A percentile compares a stretch with the other conserved stretches of the same genome.
Evolutionary conservation across 768 basidiomycete genomes (phyloP).

Genomic region (Cystoderma amianthinum): DNA sequence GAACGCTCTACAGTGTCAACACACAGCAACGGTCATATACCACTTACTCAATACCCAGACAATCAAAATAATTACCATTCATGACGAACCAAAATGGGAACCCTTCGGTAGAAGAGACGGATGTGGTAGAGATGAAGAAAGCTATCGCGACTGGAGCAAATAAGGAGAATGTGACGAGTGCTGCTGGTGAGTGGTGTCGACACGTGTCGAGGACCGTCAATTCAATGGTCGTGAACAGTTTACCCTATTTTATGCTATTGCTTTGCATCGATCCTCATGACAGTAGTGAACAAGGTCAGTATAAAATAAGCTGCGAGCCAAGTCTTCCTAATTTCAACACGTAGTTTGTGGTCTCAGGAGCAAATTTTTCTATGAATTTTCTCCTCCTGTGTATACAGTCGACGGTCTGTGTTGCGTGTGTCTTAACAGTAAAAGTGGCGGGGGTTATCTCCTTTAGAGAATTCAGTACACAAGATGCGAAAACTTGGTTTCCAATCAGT

Average conservation of each 20-base stretch:
- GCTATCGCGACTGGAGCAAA: conserved; percentile 19
- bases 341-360: conserved; percentile 92
- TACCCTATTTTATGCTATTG: conserved; percentile 87
- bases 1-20: too few species aligned
- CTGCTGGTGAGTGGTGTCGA: conserved; percentile 11
- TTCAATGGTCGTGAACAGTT: conserved; percentile 31
- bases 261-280: conserved; percentile 92
- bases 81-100: conserved; percentile 12
- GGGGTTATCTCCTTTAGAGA: conserved; percentile 81
- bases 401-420: conserved; percentile 77
- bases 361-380: conserved; percentile 95
- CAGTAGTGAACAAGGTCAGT: conserved; percentile 89
- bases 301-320: neutral
- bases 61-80: neutral
- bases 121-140: conserved; percentile 49
- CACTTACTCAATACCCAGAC: neutral
- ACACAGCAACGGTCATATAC: neutral
- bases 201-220: neutral
- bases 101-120: conserved; percentile 8
- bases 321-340: neutral
- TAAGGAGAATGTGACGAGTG: conserved; percentile 16
- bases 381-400: conserved; percentile 89
- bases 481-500: conserved; percentile 92
- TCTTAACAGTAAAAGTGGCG: conserved; percentile 61
- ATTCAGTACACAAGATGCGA: conserved; percentile 80